Conservation (phyloP, 257 asterid species). For the Salvia hispanica region DNA sequence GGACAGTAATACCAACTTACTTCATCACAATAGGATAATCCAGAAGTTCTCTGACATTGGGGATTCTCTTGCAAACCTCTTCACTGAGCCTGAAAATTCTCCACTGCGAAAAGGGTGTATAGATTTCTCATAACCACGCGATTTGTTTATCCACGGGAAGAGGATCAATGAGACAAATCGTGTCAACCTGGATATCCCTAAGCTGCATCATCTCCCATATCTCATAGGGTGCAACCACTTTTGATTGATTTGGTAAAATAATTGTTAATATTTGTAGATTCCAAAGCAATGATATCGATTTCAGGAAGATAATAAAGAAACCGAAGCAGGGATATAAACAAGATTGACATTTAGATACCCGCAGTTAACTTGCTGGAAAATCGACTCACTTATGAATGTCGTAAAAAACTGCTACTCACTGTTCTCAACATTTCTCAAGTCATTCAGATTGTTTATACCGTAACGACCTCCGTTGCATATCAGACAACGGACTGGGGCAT, state of each 20-base stretch:
- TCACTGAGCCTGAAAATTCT: not conserved
- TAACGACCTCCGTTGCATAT: not conserved
- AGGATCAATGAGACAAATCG: not conserved
- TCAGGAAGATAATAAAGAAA: no score
- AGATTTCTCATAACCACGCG: not conserved
- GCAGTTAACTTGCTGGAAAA: not conserved
- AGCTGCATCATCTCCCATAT: conserved; percentile 30
- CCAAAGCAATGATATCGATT: not conserved
- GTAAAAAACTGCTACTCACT: not conserved
- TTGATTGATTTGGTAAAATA: not conserved
- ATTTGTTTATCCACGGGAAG: not conserved
- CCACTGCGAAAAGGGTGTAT: not conserved
- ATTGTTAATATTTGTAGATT: not conserved
- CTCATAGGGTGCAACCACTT: not conserved
- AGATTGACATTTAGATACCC: not conserved
- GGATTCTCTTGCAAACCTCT: conserved; percentile 17
- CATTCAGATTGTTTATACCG: no score
- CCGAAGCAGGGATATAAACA: not conserved
- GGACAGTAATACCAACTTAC: not conserved
- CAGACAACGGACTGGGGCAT: not conserved
- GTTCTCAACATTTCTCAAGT: not conserved
- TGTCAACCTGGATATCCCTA: not conserved
- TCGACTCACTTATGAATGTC: not conserved
- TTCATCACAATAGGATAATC: not conserved
- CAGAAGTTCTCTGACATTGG: conserved; percentile 1